Evolutionary conservation across 345 rosid genomes (phyloP).

Genomic region (Xanthoceras sorbifolium): DNA sequence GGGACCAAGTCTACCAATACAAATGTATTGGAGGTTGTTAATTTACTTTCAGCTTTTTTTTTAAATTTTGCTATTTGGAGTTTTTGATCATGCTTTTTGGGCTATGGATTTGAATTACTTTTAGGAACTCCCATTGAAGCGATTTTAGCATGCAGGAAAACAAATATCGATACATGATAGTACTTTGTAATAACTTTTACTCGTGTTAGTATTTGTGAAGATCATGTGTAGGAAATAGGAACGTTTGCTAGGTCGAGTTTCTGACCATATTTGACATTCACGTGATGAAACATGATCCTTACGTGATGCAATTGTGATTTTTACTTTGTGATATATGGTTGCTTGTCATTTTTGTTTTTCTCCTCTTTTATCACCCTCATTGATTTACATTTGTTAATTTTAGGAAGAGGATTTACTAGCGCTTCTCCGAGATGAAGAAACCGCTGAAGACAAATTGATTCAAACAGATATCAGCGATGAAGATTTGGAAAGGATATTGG

Average conservation of each 20-base stretch:
- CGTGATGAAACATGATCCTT: background rate
- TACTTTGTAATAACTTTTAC: background rate
- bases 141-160: too few species aligned
- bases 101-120: too few species aligned
- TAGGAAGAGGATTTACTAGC: conserved; percentile 88
- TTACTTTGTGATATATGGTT: too few species aligned
- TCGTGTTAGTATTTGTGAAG: background rate
- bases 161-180: too few species aligned
- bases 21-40: conserved; percentile 49
- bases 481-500: conserved; percentile 67
- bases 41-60: background rate
- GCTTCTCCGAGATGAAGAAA: conserved; percentile 73
- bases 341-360: background rate
- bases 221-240: background rate
- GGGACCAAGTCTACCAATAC: conserved; percentile 36
- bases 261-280: background rate
- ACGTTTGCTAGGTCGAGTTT: background rate
- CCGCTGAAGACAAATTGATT: conserved; percentile 84
- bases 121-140: too few species aligned
- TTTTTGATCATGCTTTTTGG: background rate
- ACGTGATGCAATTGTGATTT: background rate
- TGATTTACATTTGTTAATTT: background rate
- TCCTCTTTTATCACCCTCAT: too few species aligned
- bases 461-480: conserved; percentile 83
- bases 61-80: background rate